A percentile compares a stretch with the other conserved stretches of the same genome.
Evolutionary conservation across 2,329 filamentous ascomycete genomes (phyloP).

Genomic region (Colletotrichum plurivorum): DNA sequence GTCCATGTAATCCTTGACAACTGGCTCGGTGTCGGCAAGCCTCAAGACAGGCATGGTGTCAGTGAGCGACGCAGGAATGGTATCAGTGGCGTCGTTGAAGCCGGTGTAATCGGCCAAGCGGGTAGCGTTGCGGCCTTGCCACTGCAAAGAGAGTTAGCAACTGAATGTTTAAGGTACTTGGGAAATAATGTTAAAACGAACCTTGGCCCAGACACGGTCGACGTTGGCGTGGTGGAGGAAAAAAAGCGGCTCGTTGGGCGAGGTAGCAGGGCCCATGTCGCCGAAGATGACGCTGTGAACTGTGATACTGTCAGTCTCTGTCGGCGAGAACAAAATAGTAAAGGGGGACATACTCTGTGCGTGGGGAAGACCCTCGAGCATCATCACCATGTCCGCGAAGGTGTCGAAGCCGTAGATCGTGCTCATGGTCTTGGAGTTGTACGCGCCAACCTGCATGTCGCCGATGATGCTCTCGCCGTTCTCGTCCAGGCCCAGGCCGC

Average conservation of each 20-base stretch:
- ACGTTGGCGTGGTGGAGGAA: conserved; percentile 49
- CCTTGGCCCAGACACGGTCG: conserved; percentile 46
- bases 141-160: conserved; percentile 31
- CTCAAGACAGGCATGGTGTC: conserved; percentile 40
- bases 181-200: neutral
- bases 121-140: conserved; percentile 41
- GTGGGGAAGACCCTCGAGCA: conserved; percentile 42
- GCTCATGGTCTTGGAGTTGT: conserved; percentile 38
- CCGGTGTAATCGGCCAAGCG: conserved; percentile 42
- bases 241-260: conserved; percentile 47
- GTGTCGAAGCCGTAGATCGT: conserved; percentile 40
- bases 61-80: conserved; percentile 27
- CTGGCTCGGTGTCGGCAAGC: conserved; percentile 31
- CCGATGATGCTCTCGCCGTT: conserved; percentile 40
- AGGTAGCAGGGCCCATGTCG: conserved; percentile 46
- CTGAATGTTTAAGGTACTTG: too few species aligned
- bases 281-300: conserved; percentile 43
- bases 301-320: neutral
- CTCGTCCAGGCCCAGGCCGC: conserved; percentile 26
- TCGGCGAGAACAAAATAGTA: neutral
- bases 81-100: conserved; percentile 21
- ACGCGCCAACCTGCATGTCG: conserved; percentile 40
- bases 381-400: conserved; percentile 32
- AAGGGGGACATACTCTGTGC: conserved; percentile 35
- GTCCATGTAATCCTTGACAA: conserved; percentile 43